phyloP scores from a whole-genome alignment of 2,329 filamentous ascomycete genomes.

The Aquanectria penicillioides region DNA sequence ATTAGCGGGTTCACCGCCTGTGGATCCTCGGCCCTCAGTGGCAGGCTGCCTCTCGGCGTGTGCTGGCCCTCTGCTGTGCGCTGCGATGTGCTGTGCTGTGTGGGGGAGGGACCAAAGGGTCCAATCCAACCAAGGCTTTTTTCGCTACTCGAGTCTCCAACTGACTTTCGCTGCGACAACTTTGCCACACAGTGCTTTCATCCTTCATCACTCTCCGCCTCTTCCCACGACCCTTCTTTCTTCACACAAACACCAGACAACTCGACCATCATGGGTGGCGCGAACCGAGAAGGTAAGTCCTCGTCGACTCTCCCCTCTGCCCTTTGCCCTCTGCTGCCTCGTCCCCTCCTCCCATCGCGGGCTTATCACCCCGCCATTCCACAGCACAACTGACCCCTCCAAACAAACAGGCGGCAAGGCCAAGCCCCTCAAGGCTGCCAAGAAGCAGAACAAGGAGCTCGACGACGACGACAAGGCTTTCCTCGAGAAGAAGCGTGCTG shows the following conservation, averaged over 20 bases:
- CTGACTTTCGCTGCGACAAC: conserved; percentile 27
- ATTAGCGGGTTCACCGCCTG: conserved; percentile 19
- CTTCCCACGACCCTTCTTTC: conserved; percentile 18
- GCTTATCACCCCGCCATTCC: conserved; percentile 20
- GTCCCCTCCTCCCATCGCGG: too few species aligned
- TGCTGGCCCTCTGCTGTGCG: conserved; percentile 7
- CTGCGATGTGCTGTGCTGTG: too few species aligned
- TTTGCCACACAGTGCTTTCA: conserved; percentile 18
- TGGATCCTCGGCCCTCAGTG: neutral
- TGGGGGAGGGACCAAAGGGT: conserved; percentile 24
- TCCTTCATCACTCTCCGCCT: conserved; percentile 25
- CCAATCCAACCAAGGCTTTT: conserved; percentile 22
- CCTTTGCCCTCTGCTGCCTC: neutral
- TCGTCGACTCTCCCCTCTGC: neutral
- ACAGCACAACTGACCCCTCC: conserved; percentile 34
- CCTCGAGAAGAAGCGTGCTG: conserved; percentile 84
- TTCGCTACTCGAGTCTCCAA: too few species aligned
- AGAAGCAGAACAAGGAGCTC: conserved; percentile 84
- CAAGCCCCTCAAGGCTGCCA: conserved; percentile 87
- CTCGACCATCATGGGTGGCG: conserved; percentile 49
- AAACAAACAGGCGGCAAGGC: conserved; percentile 77
- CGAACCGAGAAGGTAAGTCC: conserved; percentile 51
- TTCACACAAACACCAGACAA: conserved; percentile 23
- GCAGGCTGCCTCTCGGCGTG: conserved; percentile 7
- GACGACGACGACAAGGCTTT: conserved; percentile 89